A percentile compares a stretch with the other conserved stretches of the same genome.
Evolutionary conservation across 305 asterid genomes (phyloP).

Genomic region (Fraxinus greggii): DNA sequence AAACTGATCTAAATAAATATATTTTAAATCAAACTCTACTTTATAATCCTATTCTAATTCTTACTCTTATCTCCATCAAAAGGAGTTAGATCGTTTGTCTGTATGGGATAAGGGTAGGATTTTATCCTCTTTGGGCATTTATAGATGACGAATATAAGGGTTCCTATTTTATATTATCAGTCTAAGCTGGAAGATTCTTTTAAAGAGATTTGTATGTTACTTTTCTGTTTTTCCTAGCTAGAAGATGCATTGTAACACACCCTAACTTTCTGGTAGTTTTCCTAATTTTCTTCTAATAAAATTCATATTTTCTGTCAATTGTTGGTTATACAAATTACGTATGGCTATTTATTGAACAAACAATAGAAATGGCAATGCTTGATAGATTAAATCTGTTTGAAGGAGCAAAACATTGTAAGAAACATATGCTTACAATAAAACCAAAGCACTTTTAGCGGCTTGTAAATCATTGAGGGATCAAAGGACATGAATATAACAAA

Average conservation of each 20-base stretch:
- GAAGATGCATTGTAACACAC: background rate
- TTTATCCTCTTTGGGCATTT: background rate
- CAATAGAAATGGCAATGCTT: background rate
- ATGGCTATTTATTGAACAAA: background rate
- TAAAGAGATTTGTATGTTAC: background rate
- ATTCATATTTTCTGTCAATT: background rate
- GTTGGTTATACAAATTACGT: background rate
- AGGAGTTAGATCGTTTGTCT: background rate
- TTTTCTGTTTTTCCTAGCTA: background rate
- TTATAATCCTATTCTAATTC: no score
- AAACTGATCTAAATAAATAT: no score
- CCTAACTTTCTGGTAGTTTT: background rate
- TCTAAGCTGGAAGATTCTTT: background rate
- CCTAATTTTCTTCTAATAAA: background rate
- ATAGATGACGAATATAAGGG: background rate
- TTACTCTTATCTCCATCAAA: no score
- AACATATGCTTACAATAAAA: background rate
- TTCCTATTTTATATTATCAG: background rate
- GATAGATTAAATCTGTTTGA: background rate
- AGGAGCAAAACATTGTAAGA: background rate
- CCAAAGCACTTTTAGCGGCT: background rate
- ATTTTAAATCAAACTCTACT: no score
- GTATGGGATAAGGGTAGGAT: background rate
- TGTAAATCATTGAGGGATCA: background rate
- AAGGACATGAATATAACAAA: background rate